Evolutionary conservation across 163 green algal genomes (phyloP), one percentile per base, ranked within the genome.

Genomic region (Smithsoniella earleae): DNA sequence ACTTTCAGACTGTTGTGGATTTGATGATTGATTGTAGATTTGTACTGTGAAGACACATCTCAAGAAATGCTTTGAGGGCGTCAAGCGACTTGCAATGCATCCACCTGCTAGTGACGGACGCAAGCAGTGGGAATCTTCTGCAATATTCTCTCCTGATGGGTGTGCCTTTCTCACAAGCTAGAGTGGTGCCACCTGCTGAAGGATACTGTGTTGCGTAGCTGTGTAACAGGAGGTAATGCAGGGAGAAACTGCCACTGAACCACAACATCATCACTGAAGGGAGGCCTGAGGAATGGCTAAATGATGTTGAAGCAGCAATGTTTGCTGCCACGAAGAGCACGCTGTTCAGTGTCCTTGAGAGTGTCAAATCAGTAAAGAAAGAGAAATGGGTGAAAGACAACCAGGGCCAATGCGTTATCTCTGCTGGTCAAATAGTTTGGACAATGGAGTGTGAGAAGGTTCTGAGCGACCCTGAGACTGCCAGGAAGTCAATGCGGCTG

Each of bases 11-110:
- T n/a, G n/a, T n/a, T n/a, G n/a, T n/a, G n/a, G n/a, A n/a, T n/a
- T n/a, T n/a, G n/a, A n/a, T n/a, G n/a, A n/a, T n/a, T n/a, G n/a
- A n/a, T n/a, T n/a, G n/a, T 49, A 49, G 40, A 49, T 10, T 13
- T 49, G 10, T 13, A 22, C 10, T 49, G 13, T 49, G 40, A 83
- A 91, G 77, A 77, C 84, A 2, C 89, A 96, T 80, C 77, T 96
- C 16, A 92, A 93, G 66, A 92, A 92, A 77, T 92, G 87, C 80
- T 96, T 96, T 78, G 89, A 96, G 81, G 89, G 85, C 86, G 66
- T 96, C 77, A 91, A 91, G 77, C 85, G 80, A 77, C 81, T 96
- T 74, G 86, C 92, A n/a, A 93, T 94, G 82, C 74, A 88, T 34
- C 62, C 78, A 34, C 82, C 85, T 20, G 87, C 82, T 25, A 46